Evolutionary conservation across 192 early-diverging fungal species (phyloP), one percentile per base, ranked within the genome.

Genomic region (Dissophora globulifera): DNA sequence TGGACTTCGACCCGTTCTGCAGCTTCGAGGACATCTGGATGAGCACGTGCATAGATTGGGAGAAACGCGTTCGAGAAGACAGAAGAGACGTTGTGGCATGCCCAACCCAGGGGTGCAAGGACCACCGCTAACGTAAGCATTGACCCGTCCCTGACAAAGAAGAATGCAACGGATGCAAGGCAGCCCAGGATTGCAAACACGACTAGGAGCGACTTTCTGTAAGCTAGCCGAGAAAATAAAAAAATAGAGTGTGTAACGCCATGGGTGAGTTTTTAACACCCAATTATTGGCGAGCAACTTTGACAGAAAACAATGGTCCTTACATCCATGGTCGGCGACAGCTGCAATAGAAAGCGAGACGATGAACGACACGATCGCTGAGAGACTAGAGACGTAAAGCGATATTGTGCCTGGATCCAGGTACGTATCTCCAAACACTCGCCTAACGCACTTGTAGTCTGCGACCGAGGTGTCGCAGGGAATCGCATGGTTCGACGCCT

Each of bases 31-130:
- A 83, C 75, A 19, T 50, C 29, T 31, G 84, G 84, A 31, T 81
- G 81, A 32, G 42, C 62, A 20, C 82, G 78, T 2, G 62, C 64
- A 35, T 80, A 78, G 27, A 71, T 78, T 16, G 85, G 86, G 23
- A 87, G 41, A 42, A 85, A 85, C n/a, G 82, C 79, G 16, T 81
- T 74, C 2, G 79, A 85, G 56, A 87, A 85, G n/a, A 85, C 84
- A 48, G 70, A 69, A 0, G 76, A 78, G 10, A 75, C 61, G 35
- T 84, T 84, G 50, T 81, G 84, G 23, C 64, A 80, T 11, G 85
- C 47, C 56, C 69, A 81, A 29, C 62, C 72, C 7, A 76, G 17
- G 2, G 72, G 63, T 15, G 72, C 58, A 0, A 76, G 52, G 15
- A 76, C 16, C 7, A 53, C 22, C 11, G 58, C 42, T 33, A 76